Conservation (phyloP, 2,329 filamentous ascomycete genomes). For the Cytospora leucostoma region DNA sequence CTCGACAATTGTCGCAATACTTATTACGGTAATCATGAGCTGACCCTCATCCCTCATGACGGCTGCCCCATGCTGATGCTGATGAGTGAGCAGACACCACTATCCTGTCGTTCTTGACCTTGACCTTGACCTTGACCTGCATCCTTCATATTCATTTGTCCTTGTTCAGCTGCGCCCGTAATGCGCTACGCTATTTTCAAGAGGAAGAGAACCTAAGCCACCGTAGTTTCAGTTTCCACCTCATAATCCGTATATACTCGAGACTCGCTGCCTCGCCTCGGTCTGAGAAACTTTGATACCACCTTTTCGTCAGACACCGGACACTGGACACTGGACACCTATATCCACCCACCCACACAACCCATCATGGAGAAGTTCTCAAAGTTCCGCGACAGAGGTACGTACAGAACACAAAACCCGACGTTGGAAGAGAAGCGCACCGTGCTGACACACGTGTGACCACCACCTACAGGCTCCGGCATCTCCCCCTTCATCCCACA, state of each 20-base stretch:
- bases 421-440: not conserved
- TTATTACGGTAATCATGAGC: not conserved
- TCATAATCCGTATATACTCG: not conserved
- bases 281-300: not conserved
- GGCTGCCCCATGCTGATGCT: not conserved
- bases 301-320: not conserved
- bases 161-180: not conserved
- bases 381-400: constrained; percentile 88
- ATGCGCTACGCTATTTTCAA: not conserved
- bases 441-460: not conserved
- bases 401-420: constrained; percentile 20
- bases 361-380: constrained; percentile 86
- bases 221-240: not conserved
- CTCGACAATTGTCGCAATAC: not conserved
- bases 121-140: not conserved
- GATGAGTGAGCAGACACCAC: not conserved
- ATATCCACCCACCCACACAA: constrained; percentile 12
- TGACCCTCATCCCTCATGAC: not conserved
- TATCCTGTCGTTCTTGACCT: not conserved
- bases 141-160: no score
- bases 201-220: constrained; percentile 4
- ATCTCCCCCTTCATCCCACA: constrained; percentile 94
- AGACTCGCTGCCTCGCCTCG: not conserved
- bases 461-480: constrained; percentile 72
- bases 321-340: not conserved